These are phyloP conservation scores for Tricholoma sp. DNA, from an alignment of 768 basidiomycete species.

Conservation along the genomic window DNA sequence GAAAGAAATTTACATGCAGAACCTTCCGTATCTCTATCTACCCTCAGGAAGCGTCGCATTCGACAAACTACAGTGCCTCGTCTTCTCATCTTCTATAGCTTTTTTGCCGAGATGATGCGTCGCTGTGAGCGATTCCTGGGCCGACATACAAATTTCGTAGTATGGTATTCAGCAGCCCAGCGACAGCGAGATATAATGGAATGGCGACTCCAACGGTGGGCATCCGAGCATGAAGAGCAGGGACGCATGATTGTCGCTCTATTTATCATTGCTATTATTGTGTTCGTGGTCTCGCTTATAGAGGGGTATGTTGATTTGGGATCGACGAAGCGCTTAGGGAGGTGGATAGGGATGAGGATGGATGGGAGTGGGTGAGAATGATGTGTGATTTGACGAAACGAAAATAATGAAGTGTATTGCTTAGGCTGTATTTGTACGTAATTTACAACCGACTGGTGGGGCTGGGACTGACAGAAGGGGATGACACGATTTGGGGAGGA, in stretches of 20 bases:
- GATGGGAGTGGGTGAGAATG: not conserved
- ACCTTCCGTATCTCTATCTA: constrained; percentile 2
- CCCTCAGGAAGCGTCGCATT: not conserved
- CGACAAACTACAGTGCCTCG: not conserved
- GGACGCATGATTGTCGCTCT: not conserved
- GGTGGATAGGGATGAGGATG: not conserved
- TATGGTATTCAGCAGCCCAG: not conserved
- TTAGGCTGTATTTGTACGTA: not conserved
- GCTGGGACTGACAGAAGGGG: no score
- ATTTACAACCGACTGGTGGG: no score
- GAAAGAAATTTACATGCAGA: not conserved
- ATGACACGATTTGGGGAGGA: not conserved
- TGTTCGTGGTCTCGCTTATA: not conserved
- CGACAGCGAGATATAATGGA: not conserved
- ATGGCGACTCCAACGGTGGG: not conserved
- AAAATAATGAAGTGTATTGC: not conserved
- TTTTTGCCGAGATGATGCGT: not conserved
- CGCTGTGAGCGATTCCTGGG: not conserved
- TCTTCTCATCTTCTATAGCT: not conserved
- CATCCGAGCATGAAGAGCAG: constrained; percentile 1
- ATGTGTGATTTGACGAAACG: no score
- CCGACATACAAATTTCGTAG: not conserved
- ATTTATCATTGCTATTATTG: constrained; percentile 1
- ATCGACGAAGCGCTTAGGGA: not conserved
- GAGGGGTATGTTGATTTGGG: constrained; percentile 1